Evolutionary conservation across 2,329 filamentous ascomycete genomes (phyloP).

Genomic region (Emmonsiellopsis sp.): DNA sequence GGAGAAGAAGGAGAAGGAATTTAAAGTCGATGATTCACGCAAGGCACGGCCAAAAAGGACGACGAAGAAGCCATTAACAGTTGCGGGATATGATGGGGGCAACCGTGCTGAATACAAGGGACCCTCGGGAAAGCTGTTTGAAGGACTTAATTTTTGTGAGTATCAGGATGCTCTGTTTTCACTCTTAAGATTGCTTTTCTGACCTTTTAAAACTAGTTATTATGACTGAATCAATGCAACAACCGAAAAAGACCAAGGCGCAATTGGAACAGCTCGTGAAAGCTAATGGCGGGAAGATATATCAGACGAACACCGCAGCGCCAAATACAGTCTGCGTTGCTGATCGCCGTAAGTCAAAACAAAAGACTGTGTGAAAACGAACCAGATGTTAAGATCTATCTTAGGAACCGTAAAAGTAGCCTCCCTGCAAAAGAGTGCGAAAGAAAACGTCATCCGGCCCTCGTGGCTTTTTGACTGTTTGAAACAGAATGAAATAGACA

Average conservation of each 20-base stretch:
- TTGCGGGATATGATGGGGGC: constrained; percentile 59
- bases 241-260: constrained; percentile 64
- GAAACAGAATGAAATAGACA: constrained; percentile 47
- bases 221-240: constrained; percentile 47
- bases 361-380: not conserved
- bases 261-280: constrained; percentile 77
- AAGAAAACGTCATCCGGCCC: constrained; percentile 65
- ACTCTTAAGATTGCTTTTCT: constrained; percentile 7
- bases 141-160: constrained; percentile 64
- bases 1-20: constrained; percentile 62
- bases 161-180: constrained; percentile 3
- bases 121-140: constrained; percentile 58
- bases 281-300: constrained; percentile 68
- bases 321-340: constrained; percentile 63
- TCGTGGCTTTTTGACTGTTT: constrained; percentile 80
- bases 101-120: constrained; percentile 46
- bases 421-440: constrained; percentile 64
- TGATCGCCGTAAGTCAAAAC: constrained; percentile 52
- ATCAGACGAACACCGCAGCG: constrained; percentile 59
- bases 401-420: constrained; percentile 64
- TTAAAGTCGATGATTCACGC: constrained; percentile 60
- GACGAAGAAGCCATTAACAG: constrained; percentile 58
- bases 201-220: constrained; percentile 38
- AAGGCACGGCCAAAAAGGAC: constrained; percentile 54
- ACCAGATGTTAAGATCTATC: constrained; percentile 26